These are phyloP conservation scores for Schizothecium vesticola DNA, from an alignment of 495 filamentous ascomycete genomes.

Conservation along the genomic window DNA sequence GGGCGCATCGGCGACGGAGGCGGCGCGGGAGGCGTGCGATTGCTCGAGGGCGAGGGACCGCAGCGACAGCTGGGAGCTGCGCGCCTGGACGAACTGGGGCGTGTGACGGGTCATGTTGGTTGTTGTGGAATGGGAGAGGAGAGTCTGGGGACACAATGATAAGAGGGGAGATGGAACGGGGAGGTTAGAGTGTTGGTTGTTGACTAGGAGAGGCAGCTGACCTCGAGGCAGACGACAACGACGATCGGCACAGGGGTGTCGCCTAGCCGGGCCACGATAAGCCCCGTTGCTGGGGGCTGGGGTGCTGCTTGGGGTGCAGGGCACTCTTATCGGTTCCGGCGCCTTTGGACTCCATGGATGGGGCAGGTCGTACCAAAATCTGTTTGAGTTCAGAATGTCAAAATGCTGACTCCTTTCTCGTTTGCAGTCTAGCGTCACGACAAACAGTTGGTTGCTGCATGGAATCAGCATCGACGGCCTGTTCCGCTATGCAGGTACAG, in stretches of 20 bases:
- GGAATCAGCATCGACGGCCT: background rate
- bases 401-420: background rate
- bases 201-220: background rate
- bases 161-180: background rate
- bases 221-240: background rate
- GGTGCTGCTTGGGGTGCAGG: no score
- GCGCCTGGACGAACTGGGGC: slow-evolving; percentile 35
- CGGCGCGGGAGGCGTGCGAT: slow-evolving; percentile 16
- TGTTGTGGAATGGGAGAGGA: background rate
- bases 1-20: slow-evolving; percentile 6
- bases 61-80: slow-evolving; percentile 38
- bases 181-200: background rate
- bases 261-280: background rate
- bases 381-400: background rate
- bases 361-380: background rate
- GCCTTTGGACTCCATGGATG: background rate
- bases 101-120: slow-evolving; percentile 37
- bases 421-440: background rate
- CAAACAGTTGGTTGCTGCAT: background rate
- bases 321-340: background rate
- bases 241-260: background rate
- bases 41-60: slow-evolving; percentile 27
- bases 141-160: background rate
- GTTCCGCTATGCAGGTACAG: background rate
- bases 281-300: background rate